Evolutionary conservation across 345 rosid species (phyloP), one percentile per base, ranked within the genome.

Genomic region (Pistacia vera): DNA sequence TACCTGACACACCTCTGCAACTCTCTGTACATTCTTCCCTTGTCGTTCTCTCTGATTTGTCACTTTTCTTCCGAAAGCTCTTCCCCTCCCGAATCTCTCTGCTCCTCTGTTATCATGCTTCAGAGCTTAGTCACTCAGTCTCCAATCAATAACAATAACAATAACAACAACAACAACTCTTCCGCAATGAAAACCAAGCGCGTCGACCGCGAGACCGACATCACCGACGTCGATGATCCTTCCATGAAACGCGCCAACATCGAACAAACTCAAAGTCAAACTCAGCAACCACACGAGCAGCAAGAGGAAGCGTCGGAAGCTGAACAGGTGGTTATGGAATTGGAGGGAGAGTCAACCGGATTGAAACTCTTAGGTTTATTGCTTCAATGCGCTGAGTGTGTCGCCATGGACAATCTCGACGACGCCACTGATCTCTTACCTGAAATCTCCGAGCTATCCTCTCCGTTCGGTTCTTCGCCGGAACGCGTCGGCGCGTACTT

Each of bases 401-500:
- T 95, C 2, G 98, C 97, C 20, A 88, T 82, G 81, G 90, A 93
- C 54, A 88, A 91, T 63, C 97, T 95, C 74, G 76, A 74, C 41
- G 88, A 86, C 52, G 98, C 98, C 49, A 84, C 82, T 7, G 96
- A 87, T 4, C 90, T 95, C 12, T 73, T 95, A 4, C 93, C 95
- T 0, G 93, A 93, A 86, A 93, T 95, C 75, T 80, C 90, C 17
- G 91, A 89, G 82, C 86, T 89, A 1, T 88, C 95, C 20, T 90
- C 98, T 20, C 98, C 98, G 22, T 93, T 86, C 67, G 97, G 91
- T 10, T 89, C 98, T 8, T 95, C 98, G 0, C 93, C 97, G 33
- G 95, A 95, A 63, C 87, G 98, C 9, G 97, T 95, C 16, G 97
- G 91, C 25, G 97, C 97, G 63, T 93, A 95, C 89, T 95, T 95